phyloP scores from a whole-genome alignment of 768 basidiomycete species.

The Xerocomellus amylosporus region DNA sequence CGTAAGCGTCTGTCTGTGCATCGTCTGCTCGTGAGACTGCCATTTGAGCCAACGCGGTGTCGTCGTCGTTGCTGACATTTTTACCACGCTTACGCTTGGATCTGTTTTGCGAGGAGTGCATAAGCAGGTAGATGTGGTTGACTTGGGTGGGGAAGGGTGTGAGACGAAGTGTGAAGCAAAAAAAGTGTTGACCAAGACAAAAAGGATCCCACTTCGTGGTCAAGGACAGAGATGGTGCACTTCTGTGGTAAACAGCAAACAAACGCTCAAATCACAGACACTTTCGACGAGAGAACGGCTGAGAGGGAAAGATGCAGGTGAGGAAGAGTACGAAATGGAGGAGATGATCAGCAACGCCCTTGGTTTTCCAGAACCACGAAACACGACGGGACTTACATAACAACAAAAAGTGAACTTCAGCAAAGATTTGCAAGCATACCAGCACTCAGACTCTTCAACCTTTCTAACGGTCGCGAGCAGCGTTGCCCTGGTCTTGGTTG shows the following conservation, averaged over 20 bases:
- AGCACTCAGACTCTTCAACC: conserved; percentile 27
- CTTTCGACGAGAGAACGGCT: conserved; percentile 17
- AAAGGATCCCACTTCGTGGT: conserved; percentile 26
- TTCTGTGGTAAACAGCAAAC: conserved; percentile 29
- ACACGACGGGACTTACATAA: conserved; percentile 37
- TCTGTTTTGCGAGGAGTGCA: conserved; percentile 40
- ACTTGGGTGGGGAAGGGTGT: conserved; percentile 19
- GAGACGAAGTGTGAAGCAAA: conserved; percentile 19
- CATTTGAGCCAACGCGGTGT: conserved; percentile 36
- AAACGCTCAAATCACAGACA: conserved; percentile 34
- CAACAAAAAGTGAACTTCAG: conserved; percentile 26
- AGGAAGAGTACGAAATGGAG: conserved; percentile 17
- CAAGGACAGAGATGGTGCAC: conserved; percentile 21
- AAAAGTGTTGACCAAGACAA: conserved; percentile 30
- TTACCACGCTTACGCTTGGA: conserved; percentile 51
- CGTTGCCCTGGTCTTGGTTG: conserved; percentile 21
- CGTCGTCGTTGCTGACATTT: conserved; percentile 52
- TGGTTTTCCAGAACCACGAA: conserved; percentile 21
- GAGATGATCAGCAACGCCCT: conserved; percentile 24
- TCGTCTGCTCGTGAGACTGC: conserved; percentile 49
- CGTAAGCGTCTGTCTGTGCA: conserved; percentile 49
- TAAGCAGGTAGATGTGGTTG: conserved; percentile 25
- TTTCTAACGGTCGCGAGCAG: conserved; percentile 19
- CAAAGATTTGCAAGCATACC: conserved; percentile 30
- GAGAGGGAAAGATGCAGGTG: conserved; percentile 19